Base-by-base conservation (phyloP, 108 stramenopile species). In the Skeletonema menzelii region DNA sequence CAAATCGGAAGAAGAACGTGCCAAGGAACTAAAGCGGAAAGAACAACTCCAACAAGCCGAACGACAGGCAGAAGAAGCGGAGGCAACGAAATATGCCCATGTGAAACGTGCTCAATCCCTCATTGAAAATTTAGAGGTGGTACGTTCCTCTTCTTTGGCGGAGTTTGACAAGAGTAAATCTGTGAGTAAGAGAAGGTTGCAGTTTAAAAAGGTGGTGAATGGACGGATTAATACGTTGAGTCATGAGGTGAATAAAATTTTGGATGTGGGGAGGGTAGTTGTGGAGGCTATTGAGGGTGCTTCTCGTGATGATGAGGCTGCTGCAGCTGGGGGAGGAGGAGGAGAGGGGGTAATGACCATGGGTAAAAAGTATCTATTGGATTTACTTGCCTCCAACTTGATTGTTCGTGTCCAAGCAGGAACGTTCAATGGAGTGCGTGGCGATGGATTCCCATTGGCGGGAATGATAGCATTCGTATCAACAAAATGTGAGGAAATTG, bases 371-470 rank as follows among this genome's bases (percentile, higher is more conserved):
- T 95, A 95, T 64, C 70, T 91, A 27, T 49, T 95, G 63, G 94
- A 95, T 84, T 70, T 95, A 15, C 60, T 95, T 0, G 85, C 84
- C 2, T 78, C 83, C 47, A 88, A 83, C 49, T 72, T 84, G 26
- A 91, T 95, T 55, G 89, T 88, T 20, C 82, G 94, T 10, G 86
- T 87, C 7, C 94, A 95, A 69, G 91, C 94, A 22, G 94, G 93
- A 65, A 87, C 90, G 26, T 95, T 95, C 62, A 90, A 90, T 67
- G 91, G 93, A 13, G 78, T 85, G 19, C 84, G 90, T 8, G 91
- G 91, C 8, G 94, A 95, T 79, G 94, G 91, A 10, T 95, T 91
- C 69, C 94, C 94, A 0, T 57, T 95, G 66, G 94, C 91, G 6
- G 63, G 49, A 15, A 85, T 87, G 86, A 71, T 93, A 30, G 82